Conservation (phyloP, 345 rosid species). For the Eucalyptus guilfoylei region DNA sequence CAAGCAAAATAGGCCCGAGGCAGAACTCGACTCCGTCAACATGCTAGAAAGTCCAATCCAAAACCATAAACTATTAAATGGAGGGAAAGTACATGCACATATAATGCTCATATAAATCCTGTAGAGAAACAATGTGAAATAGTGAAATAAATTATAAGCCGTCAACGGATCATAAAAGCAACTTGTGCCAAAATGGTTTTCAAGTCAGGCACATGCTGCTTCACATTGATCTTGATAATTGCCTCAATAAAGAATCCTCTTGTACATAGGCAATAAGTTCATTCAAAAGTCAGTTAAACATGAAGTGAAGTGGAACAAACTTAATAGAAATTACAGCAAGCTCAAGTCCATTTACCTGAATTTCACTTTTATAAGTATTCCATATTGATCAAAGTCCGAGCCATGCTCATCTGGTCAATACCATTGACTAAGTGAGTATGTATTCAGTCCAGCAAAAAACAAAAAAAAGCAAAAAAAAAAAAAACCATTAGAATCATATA, state of each 20-base stretch:
- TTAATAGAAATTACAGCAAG: not conserved
- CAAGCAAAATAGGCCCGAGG: not conserved
- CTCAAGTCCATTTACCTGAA: constrained; percentile 42
- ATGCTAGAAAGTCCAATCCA: not conserved
- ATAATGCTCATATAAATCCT: not conserved
- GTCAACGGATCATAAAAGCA: not conserved
- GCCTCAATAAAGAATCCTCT: not conserved
- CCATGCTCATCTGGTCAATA: constrained; percentile 57
- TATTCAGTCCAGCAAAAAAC: not conserved
- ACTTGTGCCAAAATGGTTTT: not conserved
- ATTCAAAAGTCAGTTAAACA: not conserved
- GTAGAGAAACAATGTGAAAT: not conserved
- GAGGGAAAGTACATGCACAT: not conserved
- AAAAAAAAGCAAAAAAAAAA: no score
- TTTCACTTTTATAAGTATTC: constrained; percentile 83
- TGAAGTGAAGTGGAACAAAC: not conserved
- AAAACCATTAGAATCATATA: not conserved
- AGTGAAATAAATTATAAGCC: not conserved
- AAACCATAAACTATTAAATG: not conserved
- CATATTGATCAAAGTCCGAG: constrained; percentile 75
- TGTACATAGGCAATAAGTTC: not conserved
- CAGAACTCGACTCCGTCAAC: not conserved
- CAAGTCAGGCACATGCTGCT: not conserved
- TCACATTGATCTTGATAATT: not conserved
- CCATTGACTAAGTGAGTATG: not conserved